Percentiles rank a stretch among this genome's conserved stretches.
These are phyloP conservation scores for Gossypium bickii DNA, from an alignment of 345 rosid species.

Conservation along the genomic window DNA sequence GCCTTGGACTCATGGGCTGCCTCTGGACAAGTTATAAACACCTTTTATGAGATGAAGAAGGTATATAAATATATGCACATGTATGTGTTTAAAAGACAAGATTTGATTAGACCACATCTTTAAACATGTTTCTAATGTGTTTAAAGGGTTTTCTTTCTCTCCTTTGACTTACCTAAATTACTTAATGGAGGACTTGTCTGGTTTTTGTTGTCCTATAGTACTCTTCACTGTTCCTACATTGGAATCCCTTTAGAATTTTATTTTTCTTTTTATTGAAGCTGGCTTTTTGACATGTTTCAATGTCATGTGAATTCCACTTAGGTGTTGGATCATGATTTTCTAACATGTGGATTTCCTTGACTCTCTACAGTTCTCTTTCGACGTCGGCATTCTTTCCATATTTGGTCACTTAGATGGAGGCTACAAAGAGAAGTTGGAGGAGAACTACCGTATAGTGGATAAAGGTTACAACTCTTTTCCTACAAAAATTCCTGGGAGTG, in stretches of 20 bases:
- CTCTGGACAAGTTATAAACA: slow-evolving; percentile 34
- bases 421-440: slow-evolving; percentile 46
- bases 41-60: slow-evolving; percentile 80
- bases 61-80: slow-evolving; percentile 25
- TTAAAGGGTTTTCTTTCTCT: background rate
- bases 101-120: background rate
- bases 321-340: background rate
- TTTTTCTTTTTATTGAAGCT: background rate
- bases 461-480: slow-evolving; percentile 90
- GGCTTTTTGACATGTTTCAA: too few relatives aligned
- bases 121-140: slow-evolving; percentile 11
- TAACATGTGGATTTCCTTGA: slow-evolving; percentile 15
- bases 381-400: slow-evolving; percentile 66
- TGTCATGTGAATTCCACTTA: slow-evolving; percentile 5
- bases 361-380: slow-evolving; percentile 56
- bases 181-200: background rate
- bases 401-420: slow-evolving; percentile 57
- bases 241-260: slow-evolving; percentile 9
- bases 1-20: slow-evolving; percentile 51
- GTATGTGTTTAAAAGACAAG: background rate
- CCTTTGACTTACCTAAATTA: background rate
- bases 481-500: slow-evolving; percentile 59
- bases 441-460: slow-evolving; percentile 58
- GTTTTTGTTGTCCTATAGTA: background rate
- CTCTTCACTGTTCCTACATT: background rate